A percentile compares a stretch with the other conserved stretches of the same genome.
These are phyloP conservation scores for Lithohypha guttulata DNA, from an alignment of 2,329 filamentous ascomycete genomes.

Conservation along the genomic window DNA sequence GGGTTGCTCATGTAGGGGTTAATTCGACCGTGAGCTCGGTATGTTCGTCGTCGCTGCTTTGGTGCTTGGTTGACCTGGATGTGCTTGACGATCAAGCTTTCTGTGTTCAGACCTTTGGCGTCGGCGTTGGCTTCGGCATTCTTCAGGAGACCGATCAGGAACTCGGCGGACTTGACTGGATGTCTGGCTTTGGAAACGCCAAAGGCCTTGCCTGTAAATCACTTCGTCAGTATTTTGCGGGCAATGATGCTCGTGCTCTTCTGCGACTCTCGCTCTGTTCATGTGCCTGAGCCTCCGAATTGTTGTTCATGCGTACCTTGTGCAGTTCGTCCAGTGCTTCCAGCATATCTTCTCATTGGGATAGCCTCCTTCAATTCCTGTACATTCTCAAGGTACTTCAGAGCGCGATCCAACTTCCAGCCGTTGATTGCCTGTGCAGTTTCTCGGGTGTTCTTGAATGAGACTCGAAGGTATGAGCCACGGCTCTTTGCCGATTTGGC, in stretches of 20 bases:
- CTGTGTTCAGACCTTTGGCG: constrained; percentile 93
- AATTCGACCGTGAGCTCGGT: constrained; percentile 99
- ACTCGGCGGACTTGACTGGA: constrained; percentile 98
- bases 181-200: constrained; percentile 97
- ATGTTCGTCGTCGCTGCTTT: constrained; percentile 97
- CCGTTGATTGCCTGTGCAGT: constrained; percentile 99
- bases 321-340: constrained; percentile 86
- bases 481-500: constrained; percentile 90
- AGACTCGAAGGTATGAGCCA: constrained; percentile 97
- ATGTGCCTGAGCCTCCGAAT: not conserved
- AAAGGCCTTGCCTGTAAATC: constrained; percentile 77
- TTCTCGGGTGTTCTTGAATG: constrained; percentile 99
- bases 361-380: constrained; percentile 94
- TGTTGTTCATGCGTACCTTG: constrained; percentile 91
- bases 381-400: constrained; percentile 97
- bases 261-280: not conserved
- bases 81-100: constrained; percentile 98
- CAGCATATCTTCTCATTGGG: constrained; percentile 95
- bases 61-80: constrained; percentile 99
- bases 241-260: too few species aligned
- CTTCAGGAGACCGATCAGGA: constrained; percentile 92
- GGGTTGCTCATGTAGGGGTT: constrained; percentile 99
- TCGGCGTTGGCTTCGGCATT: constrained; percentile 96
- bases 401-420: constrained; percentile 92
- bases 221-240: too few species aligned